These are phyloP conservation scores for Phyllostachys edulis DNA, from an alignment of 176 grass and related monocot species.

Conservation along the genomic window DNA sequence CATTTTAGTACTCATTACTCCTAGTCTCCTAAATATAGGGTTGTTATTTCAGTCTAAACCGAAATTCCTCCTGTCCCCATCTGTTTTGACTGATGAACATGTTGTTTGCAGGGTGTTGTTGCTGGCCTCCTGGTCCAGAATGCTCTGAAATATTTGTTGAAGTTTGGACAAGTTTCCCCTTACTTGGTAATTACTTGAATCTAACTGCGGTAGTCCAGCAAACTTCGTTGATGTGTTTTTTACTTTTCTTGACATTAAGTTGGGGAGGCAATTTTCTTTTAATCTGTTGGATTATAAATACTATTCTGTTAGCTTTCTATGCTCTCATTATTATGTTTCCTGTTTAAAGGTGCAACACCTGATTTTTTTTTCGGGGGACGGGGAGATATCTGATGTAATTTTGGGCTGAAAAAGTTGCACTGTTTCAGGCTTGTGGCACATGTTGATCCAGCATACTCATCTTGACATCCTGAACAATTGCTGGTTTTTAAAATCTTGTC, in stretches of 20 bases:
- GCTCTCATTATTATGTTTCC: neutral
- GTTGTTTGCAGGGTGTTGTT: conserved; percentile 78
- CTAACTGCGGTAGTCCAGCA: neutral
- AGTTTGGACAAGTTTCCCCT: conserved; percentile 95
- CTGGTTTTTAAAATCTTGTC: neutral
- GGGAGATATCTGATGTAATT: neutral
- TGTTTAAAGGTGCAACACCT: neutral
- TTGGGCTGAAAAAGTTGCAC: neutral
- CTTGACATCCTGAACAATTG: neutral
- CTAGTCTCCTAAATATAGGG: conserved; percentile 12
- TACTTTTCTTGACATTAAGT: conserved; percentile 4
- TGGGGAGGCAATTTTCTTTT: neutral
- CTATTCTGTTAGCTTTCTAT: neutral
- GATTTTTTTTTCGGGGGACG: neutral
- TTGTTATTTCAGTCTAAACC: conserved; percentile 21
- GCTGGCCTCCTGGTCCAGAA: conserved; percentile 93
- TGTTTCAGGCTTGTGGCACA: neutral
- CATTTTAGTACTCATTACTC: neutral
- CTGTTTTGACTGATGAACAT: conserved; percentile 24
- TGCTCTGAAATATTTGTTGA: conserved; percentile 88
- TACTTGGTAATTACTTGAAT: conserved; percentile 73
- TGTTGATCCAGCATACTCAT: neutral
- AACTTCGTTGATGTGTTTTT: neutral
- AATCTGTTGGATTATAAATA: neutral
- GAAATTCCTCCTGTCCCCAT: neutral